A percentile compares a stretch with the other conserved stretches of the same genome.
These are phyloP conservation scores for Leccinum subrobustum DNA, from an alignment of 1,284 basidiomycete genomes.

Conservation along the genomic window DNA sequence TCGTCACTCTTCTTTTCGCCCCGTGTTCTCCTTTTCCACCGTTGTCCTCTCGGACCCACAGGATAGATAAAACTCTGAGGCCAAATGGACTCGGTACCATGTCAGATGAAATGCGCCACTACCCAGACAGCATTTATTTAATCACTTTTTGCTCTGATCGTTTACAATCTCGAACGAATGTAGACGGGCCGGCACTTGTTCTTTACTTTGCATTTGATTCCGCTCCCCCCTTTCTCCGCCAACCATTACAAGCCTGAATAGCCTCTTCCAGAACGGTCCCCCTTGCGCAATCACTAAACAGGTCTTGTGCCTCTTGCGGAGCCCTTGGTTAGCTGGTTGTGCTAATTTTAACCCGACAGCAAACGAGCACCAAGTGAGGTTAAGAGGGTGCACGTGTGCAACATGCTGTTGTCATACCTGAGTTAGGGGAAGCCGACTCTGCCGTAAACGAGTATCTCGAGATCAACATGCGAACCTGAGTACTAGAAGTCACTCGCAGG, in stretches of 20 bases:
- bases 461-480: neutral
- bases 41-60: neutral
- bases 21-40: neutral
- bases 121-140: neutral
- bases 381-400: too few species aligned
- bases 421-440: constrained; percentile 46
- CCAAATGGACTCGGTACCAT: neutral
- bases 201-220: neutral
- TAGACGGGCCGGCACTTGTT: neutral
- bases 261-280: too few species aligned
- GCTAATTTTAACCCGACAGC: too few species aligned
- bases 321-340: too few species aligned
- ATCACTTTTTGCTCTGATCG: neutral
- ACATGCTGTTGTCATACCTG: constrained; percentile 33
- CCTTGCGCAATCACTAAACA: too few species aligned
- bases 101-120: neutral
- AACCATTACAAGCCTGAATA: neutral
- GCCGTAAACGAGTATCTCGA: constrained; percentile 47
- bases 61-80: neutral
- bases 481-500: neutral
- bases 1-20: neutral
- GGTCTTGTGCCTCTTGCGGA: too few species aligned
- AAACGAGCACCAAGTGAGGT: too few species aligned
- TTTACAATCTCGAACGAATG: neutral
- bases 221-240: neutral